Base-by-base conservation (phyloP, 2,329 filamentous ascomycete genomes). In the Diaporthe sp. region DNA sequence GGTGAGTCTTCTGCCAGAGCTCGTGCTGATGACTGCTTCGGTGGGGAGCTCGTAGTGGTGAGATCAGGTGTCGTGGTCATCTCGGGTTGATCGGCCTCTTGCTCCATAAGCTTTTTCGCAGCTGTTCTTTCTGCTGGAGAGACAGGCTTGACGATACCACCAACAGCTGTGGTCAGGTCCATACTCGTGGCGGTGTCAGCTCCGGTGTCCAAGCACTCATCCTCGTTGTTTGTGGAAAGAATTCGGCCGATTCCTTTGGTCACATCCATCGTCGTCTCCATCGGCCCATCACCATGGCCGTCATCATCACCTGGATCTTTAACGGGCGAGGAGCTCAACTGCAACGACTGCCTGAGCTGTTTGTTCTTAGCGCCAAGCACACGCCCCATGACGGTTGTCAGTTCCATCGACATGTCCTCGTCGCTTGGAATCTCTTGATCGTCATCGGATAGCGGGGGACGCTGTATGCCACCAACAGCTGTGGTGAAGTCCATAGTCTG, bases 401-500 rank as follows among this genome's bases (percentile, higher is more conserved):
- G 88, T 80, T 95, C 94, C 93, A 95, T 95, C 0, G 94, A 94
- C 87, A 95, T 91, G 60, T 95, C 94, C 78, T 93, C 92, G 60
- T 93, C 90, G 72, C 87, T 84, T 4, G 86, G 85, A 10, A 83
- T 79, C 28, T 85, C 85, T 22, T 84, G 82, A 2, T 82, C 79
- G 37, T 85, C 81, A 5, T 84, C 80, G 5, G 80, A 74, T 31
- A 80, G 77, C 34, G 81, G 76, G 25, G 79, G 75, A 44, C 83
- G 82, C 67, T 85, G 86, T 76, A 98, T 97, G 6, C 91, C 89
- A 7, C 95, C 95, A 60, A 97, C 88, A 2, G 93, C 93, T 68
- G 89, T 93, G 0, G 95, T 98, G 71, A 98, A 91, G 71, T 98
- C 95, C 95, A 98, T 98, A 71, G 92, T 94, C 79, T 93, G 88